These are phyloP conservation scores for Nannochloris sp. DNA, from an alignment of 139 green algal species.

Conservation along the genomic window DNA sequence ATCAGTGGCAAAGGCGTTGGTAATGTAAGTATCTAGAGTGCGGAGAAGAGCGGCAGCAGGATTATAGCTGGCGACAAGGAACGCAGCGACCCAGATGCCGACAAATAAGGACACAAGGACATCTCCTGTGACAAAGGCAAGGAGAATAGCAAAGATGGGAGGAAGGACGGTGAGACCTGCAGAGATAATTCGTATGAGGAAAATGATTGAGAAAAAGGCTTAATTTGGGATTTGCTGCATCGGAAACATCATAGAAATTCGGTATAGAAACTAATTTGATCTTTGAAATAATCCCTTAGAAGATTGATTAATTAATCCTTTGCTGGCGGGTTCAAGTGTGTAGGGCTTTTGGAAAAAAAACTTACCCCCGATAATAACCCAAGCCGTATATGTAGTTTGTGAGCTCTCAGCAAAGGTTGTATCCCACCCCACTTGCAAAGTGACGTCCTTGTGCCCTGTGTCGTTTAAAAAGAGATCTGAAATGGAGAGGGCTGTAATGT, in stretches of 20 bases:
- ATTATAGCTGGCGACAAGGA: constrained; percentile 4
- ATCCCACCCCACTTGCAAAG: not conserved
- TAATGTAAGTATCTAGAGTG: constrained; percentile 24
- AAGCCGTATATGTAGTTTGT: not conserved
- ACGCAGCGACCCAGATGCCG: not conserved
- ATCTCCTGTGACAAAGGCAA: not conserved
- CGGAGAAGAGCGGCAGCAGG: constrained; percentile 12
- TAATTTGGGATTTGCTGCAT: too few relatives aligned
- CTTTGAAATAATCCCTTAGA: too few relatives aligned
- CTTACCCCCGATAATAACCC: not conserved
- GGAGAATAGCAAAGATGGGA: not conserved
- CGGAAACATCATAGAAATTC: too few relatives aligned
- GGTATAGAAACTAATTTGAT: too few relatives aligned
- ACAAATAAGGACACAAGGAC: not conserved
- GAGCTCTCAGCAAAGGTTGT: not conserved
- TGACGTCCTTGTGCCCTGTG: not conserved
- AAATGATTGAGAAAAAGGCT: too few relatives aligned
- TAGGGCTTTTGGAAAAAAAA: too few relatives aligned
- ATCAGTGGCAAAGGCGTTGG: constrained; percentile 8
- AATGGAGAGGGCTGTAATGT: not conserved
- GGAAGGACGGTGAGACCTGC: not conserved
- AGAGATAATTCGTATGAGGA: too few relatives aligned
- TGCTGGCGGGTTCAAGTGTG: too few relatives aligned
- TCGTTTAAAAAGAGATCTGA: not conserved
- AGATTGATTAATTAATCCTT: too few relatives aligned